phyloP scores from a whole-genome alignment of 2,329 filamentous ascomycete species.

The Phymatotrichopsis omnivora region DNA sequence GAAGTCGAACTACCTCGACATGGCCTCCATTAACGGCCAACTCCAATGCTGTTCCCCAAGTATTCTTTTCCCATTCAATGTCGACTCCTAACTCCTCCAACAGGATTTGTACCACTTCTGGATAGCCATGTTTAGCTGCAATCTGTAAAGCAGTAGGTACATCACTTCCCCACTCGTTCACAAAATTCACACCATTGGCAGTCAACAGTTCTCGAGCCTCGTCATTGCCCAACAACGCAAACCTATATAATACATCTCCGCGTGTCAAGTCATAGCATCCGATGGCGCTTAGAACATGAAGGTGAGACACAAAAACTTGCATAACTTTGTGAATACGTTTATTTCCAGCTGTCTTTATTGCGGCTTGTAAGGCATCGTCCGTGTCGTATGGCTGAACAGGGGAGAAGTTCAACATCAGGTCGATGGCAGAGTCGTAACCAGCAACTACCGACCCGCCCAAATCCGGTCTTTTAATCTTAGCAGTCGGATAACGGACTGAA shows the following conservation, averaged over 20 bases:
- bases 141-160: background rate
- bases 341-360: background rate
- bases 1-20: too few relatives aligned
- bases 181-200: background rate
- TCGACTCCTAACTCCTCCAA: too few relatives aligned
- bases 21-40: too few relatives aligned
- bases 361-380: background rate
- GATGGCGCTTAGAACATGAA: background rate
- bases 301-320: background rate
- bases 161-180: background rate
- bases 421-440: background rate
- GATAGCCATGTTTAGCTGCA: background rate
- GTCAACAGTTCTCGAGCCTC: too few relatives aligned
- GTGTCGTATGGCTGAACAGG: too few relatives aligned
- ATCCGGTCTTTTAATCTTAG: too few relatives aligned
- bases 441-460: too few relatives aligned
- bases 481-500: too few relatives aligned
- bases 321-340: background rate
- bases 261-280: background rate
- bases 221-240: background rate
- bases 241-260: background rate
- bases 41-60: too few relatives aligned
- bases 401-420: background rate
- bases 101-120: background rate
- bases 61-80: too few relatives aligned